phyloP scores from a whole-genome alignment of 2,329 filamentous ascomycete genomes.

The Leptographium lundbergii region DNA sequence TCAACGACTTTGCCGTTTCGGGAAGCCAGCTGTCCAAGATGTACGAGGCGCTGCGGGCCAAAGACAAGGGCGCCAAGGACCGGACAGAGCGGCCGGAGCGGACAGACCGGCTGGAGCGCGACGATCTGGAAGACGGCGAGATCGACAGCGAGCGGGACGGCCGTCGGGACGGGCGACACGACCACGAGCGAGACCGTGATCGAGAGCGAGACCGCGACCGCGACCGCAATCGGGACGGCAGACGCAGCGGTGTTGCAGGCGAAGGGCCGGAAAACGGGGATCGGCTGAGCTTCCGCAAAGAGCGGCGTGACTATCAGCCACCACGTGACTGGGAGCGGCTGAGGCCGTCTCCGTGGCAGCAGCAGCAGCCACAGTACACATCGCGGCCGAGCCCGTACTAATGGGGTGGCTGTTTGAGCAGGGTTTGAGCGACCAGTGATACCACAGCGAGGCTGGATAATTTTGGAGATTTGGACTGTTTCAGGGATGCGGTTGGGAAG shows the following conservation, averaged over 20 bases:
- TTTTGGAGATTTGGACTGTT: neutral
- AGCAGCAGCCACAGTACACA: slow-evolving; percentile 9
- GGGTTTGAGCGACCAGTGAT: neutral
- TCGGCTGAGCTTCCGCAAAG: slow-evolving; percentile 15
- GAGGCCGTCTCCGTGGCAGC: slow-evolving; percentile 13
- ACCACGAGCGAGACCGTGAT: slow-evolving; percentile 1
- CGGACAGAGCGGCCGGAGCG: slow-evolving; percentile 9
- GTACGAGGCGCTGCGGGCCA: slow-evolving; percentile 22
- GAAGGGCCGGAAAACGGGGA: slow-evolving; percentile 11
- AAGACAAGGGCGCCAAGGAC: slow-evolving; percentile 18
- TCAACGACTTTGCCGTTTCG: slow-evolving; percentile 23
- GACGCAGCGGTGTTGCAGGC: slow-evolving; percentile 13
- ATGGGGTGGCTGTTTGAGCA: neutral
- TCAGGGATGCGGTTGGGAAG: too few species aligned
- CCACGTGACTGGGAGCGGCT: slow-evolving; percentile 12
- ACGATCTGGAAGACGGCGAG: slow-evolving; percentile 25
- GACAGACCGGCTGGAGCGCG: slow-evolving; percentile 7
- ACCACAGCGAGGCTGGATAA: neutral
- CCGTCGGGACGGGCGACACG: slow-evolving; percentile 11
- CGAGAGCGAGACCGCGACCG: slow-evolving; percentile 17
- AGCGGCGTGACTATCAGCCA: slow-evolving; percentile 9
- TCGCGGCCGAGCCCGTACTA: slow-evolving; percentile 10
- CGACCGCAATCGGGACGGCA: slow-evolving; percentile 22
- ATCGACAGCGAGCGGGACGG: slow-evolving; percentile 24
- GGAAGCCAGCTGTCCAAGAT: slow-evolving; percentile 23